phyloP scores from a whole-genome alignment of 305 asterid genomes.

The Fraxinus xanthoxyloides region DNA sequence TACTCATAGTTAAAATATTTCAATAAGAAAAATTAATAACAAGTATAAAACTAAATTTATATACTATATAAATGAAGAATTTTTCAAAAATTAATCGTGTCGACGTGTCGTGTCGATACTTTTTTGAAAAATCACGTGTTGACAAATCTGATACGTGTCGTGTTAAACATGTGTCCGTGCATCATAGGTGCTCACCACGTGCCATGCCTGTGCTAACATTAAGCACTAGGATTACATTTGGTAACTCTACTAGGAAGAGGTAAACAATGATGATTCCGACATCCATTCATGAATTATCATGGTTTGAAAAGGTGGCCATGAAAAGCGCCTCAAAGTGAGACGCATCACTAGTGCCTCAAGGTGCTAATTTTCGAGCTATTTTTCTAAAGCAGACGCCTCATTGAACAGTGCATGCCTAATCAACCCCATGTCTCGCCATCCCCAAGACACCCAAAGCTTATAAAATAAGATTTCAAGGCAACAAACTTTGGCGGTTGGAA shows the following conservation, averaged over 20 bases:
- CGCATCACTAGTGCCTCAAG: background rate
- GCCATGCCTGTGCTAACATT: background rate
- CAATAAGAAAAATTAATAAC: too few relatives aligned
- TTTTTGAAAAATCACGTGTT: too few relatives aligned
- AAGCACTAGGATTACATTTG: background rate
- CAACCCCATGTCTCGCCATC: background rate
- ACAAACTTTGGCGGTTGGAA: background rate
- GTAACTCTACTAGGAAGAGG: background rate
- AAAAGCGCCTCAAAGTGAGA: background rate
- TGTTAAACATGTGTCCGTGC: too few relatives aligned
- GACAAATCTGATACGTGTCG: too few relatives aligned
- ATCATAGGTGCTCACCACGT: background rate
- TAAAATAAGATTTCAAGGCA: background rate
- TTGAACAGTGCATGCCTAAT: background rate
- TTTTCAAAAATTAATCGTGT: too few relatives aligned
- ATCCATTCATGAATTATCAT: background rate
- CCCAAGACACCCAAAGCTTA: background rate
- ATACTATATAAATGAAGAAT: too few relatives aligned
- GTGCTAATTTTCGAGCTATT: background rate
- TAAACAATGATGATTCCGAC: background rate
- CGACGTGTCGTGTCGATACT: too few relatives aligned
- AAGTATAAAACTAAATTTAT: too few relatives aligned
- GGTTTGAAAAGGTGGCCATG: background rate
- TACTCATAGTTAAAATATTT: too few relatives aligned
- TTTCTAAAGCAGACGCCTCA: background rate